Conservation (phyloP, 306 rosid genomes). For the Cucurbita moschata region DNA sequence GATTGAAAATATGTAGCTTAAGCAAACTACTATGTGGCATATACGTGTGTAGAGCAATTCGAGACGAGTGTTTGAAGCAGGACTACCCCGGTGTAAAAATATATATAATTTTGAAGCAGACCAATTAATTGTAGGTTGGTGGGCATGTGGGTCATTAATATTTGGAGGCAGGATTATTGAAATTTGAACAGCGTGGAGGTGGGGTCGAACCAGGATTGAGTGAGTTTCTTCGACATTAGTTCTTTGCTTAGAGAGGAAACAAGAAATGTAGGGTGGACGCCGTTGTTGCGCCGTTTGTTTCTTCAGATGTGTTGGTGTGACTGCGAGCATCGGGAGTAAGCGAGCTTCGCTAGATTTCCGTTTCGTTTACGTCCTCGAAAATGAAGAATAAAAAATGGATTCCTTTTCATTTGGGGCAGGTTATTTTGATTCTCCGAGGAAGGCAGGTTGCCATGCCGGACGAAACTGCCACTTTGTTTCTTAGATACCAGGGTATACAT, state of each 20-base stretch:
- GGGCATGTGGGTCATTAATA: neutral
- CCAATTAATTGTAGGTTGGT: neutral
- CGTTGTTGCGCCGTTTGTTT: slow-evolving; percentile 27
- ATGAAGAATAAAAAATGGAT: too few species aligned
- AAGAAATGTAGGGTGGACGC: slow-evolving; percentile 9
- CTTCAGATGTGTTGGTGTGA: neutral
- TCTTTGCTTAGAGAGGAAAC: neutral
- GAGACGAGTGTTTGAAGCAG: too few species aligned
- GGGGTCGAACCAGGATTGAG: neutral
- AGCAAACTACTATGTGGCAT: too few species aligned
- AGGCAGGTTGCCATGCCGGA: neutral
- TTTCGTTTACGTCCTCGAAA: slow-evolving; percentile 36
- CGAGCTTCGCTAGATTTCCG: slow-evolving; percentile 15
- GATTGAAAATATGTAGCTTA: too few species aligned
- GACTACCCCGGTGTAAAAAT: too few species aligned
- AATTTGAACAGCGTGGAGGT: neutral
- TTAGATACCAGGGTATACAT: too few species aligned
- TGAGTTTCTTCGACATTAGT: neutral
- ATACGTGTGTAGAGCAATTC: too few species aligned
- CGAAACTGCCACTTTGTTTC: neutral
- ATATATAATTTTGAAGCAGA: neutral
- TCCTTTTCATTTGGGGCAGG: slow-evolving; percentile 4
- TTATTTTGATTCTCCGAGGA: neutral
- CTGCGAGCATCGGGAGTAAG: neutral
- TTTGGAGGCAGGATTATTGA: neutral